phyloP scores from a whole-genome alignment of 768 basidiomycete species.

The Tylopilus sp. region DNA sequence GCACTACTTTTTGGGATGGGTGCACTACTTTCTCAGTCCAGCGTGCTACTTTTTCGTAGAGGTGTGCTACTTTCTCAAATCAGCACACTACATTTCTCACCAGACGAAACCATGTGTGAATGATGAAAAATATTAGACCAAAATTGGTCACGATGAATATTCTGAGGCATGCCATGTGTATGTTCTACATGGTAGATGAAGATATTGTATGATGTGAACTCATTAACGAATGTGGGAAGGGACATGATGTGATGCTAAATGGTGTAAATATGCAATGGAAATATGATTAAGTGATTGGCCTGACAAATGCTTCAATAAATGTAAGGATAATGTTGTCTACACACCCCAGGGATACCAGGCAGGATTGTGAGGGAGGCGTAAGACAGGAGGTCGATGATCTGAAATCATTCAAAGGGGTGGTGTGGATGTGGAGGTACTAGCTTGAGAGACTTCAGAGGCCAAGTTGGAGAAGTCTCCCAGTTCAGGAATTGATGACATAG shows the following conservation, averaged over 20 bases:
- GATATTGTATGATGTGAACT: background rate
- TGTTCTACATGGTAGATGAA: background rate
- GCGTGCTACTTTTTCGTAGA: background rate
- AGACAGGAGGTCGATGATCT: background rate
- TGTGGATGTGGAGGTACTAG: background rate
- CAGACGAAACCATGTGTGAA: too few relatives aligned
- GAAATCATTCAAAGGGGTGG: background rate
- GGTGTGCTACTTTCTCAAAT: too few relatives aligned
- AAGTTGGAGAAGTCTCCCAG: background rate
- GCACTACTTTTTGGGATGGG: too few relatives aligned
- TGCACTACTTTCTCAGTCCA: background rate
- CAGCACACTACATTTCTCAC: background rate
- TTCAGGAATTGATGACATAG: too few relatives aligned
- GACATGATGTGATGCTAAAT: background rate
- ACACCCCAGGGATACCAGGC: background rate
- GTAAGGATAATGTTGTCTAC: background rate
- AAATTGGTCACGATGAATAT: background rate
- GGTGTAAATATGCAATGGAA: background rate
- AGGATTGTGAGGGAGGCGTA: background rate
- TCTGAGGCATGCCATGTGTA: background rate
- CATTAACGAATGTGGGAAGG: background rate
- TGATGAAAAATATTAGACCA: background rate
- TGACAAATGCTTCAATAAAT: background rate
- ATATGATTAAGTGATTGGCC: background rate
- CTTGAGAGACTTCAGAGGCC: background rate